Evolutionary conservation across 2,329 filamentous ascomycete species (phyloP), one percentile per base, ranked within the genome.

Genomic region (Arthrobotrys entomopaga): DNA sequence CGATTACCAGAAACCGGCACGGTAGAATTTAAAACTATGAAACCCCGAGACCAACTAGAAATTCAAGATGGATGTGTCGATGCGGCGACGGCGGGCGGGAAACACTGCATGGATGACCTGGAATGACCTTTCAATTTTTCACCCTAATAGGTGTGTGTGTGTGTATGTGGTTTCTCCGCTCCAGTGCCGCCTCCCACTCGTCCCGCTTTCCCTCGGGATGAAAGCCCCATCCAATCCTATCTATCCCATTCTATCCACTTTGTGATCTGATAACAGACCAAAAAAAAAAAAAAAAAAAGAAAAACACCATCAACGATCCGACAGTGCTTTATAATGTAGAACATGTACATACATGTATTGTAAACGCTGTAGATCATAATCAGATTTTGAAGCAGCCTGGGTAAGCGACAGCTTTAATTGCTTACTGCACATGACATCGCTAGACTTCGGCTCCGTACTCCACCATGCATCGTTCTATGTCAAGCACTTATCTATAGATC

Each of bases 51-150:
- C 7, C 48, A 24, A 34, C 29, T 34, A 34, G 29, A 34, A 50
- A 20, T 20, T 19, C n/a, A 46, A 15, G 13, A 15, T 46, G 42
- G 15, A 19, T 46, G 42, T 13, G 48, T 13, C 29, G 29, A 34
- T 10, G 29, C 29, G 29, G 29, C 5, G 52, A 56, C 24, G 16
- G 52, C 29, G 52, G 34, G 34, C 19, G 34, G 13, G 53, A 38
- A 57, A 38, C 29, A 34, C 29, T 43, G 53, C 34, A 57, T 43
- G 34, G 53, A 57, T 57, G 53, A 57, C 53, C 52, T 56, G 16
- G 26, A 40, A 19, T 53, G 24, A 38, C 19, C 26, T 56, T 38
- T 34, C n/a, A n/a, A 34, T 34, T 34, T 6, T 34, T 3, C 29
- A 10, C 10, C 10, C 10, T 34, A 10, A 10, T 34, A 10, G 29